Evolutionary conservation across 208 protist genomes (phyloP), one percentile per base, ranked within the genome.

Genomic region (Trypanosoma scelopori): DNA sequence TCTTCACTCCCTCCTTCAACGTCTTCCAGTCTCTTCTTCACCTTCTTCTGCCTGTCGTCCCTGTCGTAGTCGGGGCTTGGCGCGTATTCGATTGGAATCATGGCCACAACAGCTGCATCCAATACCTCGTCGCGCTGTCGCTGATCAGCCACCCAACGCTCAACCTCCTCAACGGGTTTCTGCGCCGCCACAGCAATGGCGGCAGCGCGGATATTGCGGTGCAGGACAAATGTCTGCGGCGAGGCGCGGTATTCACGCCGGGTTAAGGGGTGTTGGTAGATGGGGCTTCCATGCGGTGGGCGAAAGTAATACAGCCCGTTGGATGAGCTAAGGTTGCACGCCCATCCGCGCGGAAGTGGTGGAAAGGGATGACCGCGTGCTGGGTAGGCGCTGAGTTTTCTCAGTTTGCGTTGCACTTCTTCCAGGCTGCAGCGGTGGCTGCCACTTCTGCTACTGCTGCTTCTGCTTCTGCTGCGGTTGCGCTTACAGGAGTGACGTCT

Each of bases 101-200:
- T 69, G 3, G 65, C 58, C 22, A 84, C 79, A 32, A 89, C 78
- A 9, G 85, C 78, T 16, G 55, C 69, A 55, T 95, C 89, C 4
- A 95, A 60, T 13, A 63, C 75, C 22, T 63, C 39, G 55, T 84
- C 59, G 27, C 89, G 83, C 20, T 28, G 61, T 28, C 84, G 76
- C 62, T 95, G 89, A 46, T 95, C 89, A 1, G 15, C 32, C 72
- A 89, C 37, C 86, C 89, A 95, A 12, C 12, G 23, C 71, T 78
- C 58, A 49, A 92, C 89, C 32, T 79, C 80, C n/a, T 64, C 67
- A 32, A 77, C 43, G 3, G 43, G 28, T 37, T 66, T 69, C 13
- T 68, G n/a, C 27, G 66, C 23, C 15, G 28, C 77, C 1, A 46
- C 56, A 0, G 84, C 80, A 45, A 91, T 74, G n/a, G 63, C 83